A percentile compares a stretch with the other conserved stretches of the same genome.
Evolutionary conservation across 2,329 filamentous ascomycete species (phyloP).

Genomic region (Orbilia ellipsospora): DNA sequence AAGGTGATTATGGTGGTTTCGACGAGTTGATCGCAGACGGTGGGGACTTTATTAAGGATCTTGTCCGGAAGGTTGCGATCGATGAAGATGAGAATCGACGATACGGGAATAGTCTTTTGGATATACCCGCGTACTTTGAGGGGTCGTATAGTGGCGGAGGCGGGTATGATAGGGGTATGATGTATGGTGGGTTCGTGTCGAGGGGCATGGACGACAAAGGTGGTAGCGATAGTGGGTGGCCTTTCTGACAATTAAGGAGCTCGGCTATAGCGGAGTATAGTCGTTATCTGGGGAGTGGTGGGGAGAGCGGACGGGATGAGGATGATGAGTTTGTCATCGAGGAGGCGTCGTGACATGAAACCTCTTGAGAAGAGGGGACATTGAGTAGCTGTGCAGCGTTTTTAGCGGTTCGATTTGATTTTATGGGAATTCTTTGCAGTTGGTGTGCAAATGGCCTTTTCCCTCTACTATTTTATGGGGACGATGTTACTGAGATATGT

Average conservation of each 20-base stretch:
- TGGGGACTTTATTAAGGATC: constrained; percentile 54
- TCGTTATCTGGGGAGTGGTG: constrained; percentile 41
- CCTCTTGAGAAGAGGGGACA: background rate
- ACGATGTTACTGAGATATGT: background rate
- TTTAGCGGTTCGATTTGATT: background rate
- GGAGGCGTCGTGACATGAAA: constrained; percentile 23
- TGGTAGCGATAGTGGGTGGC: constrained; percentile 51
- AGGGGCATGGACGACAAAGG: constrained; percentile 50
- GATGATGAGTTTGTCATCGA: constrained; percentile 53
- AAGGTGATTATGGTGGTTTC: constrained; percentile 48
- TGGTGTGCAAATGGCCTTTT: background rate
- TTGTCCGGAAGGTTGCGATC: constrained; percentile 50
- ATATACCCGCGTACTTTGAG: constrained; percentile 48
- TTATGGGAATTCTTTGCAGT: too few relatives aligned
- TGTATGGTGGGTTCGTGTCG: constrained; percentile 51
- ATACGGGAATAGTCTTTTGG: constrained; percentile 47
- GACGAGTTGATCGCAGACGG: constrained; percentile 52
- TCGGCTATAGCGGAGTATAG: constrained; percentile 55
- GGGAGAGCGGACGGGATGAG: constrained; percentile 27
- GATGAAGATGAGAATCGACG: constrained; percentile 51
- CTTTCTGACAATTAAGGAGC: constrained; percentile 55
- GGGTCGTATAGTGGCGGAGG: constrained; percentile 29
- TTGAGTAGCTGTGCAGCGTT: background rate
- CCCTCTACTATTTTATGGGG: background rate
- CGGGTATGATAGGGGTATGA: constrained; percentile 45